A percentile compares a stretch with the other conserved stretches of the same genome.
Conservation (phyloP, 2,329 filamentous ascomycete genomes). For the Aspergillus glaucus region DNA sequence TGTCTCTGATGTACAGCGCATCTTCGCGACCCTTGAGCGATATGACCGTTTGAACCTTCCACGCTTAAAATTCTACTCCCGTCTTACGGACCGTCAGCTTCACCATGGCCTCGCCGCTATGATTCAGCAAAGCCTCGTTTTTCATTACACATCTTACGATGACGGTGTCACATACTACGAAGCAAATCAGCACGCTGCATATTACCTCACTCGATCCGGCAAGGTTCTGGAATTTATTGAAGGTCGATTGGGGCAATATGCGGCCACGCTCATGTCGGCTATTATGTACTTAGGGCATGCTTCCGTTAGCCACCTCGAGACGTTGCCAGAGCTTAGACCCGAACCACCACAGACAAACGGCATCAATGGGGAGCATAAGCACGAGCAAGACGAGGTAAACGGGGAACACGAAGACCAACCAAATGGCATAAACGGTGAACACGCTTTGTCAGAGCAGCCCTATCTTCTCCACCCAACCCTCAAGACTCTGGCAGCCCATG, state of each 20-base stretch:
- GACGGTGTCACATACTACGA: conserved; percentile 69
- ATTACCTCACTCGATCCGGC: conserved; percentile 72
- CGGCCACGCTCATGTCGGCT: conserved; percentile 67
- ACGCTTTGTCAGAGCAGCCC: conserved; percentile 13
- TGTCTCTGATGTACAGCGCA: conserved; percentile 53
- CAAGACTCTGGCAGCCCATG: conserved; percentile 35
- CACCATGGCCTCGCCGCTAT: conserved; percentile 77
- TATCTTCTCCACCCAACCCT: conserved; percentile 32
- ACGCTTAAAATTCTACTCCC: conserved; percentile 65
- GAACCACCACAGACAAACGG: conserved; percentile 19
- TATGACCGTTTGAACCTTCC: conserved; percentile 69
- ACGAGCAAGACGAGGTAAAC: conserved; percentile 14
- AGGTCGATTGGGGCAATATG: conserved; percentile 65
- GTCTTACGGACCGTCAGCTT: conserved; percentile 66
- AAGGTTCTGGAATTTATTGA: conserved; percentile 74
- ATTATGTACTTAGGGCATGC: conserved; percentile 73
- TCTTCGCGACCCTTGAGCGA: conserved; percentile 71
- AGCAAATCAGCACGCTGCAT: conserved; percentile 72
- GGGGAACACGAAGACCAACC: conserved; percentile 14
- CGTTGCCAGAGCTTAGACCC: conserved; percentile 28
- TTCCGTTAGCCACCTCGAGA: conserved; percentile 44
- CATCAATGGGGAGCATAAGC: conserved; percentile 12
- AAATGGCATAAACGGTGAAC: conserved; percentile 20
- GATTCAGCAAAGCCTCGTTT: conserved; percentile 80
- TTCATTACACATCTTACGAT: conserved; percentile 60